phyloP scores from a whole-genome alignment of 2,329 filamentous ascomycete species.

The Fusarium buxicola region DNA sequence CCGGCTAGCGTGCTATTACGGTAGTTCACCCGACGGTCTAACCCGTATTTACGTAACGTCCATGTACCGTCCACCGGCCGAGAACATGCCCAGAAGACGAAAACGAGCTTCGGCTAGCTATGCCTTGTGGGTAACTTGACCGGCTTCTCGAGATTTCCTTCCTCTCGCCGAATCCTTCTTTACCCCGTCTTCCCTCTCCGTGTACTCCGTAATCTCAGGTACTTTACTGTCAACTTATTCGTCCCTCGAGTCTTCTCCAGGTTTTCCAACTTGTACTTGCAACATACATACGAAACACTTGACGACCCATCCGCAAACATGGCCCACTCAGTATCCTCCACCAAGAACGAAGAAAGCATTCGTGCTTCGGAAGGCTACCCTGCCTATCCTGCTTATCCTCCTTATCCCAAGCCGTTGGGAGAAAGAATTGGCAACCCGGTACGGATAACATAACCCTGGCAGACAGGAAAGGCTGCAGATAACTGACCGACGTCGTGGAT shows the following conservation, averaged over 20 bases:
- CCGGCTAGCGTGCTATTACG: background rate
- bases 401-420: slow-evolving; percentile 1
- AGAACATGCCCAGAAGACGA: background rate
- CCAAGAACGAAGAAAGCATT: slow-evolving; percentile 9
- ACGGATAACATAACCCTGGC: background rate
- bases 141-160: slow-evolving; percentile 2
- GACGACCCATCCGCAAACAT: slow-evolving; percentile 1
- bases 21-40: background rate
- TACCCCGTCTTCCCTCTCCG: background rate
- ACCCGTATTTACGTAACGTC: slow-evolving; percentile 1
- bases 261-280: background rate
- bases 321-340: slow-evolving; percentile 9
- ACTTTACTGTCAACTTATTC: background rate
- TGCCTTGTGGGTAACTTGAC: background rate
- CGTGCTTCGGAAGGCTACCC: slow-evolving; percentile 1
- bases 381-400: no score
- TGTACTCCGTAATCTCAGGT: background rate
- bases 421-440: slow-evolving; percentile 24
- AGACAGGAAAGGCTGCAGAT: background rate
- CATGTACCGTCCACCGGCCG: background rate
- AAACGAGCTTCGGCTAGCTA: background rate
- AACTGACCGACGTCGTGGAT: background rate
- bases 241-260: background rate
- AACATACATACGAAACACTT: background rate
- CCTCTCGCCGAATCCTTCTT: background rate